Evolutionary conservation across 2,329 filamentous ascomycete species (phyloP), one percentile per base, ranked within the genome.

Genomic region (Trichoderma atrobrunneum): DNA sequence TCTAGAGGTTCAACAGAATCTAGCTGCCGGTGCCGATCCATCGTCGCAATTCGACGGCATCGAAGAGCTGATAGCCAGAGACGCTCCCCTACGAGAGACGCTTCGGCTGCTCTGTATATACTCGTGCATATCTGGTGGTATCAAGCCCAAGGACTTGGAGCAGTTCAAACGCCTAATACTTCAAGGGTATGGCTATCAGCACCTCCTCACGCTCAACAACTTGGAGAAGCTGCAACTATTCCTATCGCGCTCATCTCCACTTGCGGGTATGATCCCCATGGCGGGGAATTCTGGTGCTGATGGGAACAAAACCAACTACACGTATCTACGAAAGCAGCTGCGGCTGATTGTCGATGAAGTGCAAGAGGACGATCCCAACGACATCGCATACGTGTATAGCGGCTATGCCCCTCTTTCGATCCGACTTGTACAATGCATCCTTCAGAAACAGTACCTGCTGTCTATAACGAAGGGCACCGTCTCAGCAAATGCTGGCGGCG

Each of bases 381-480:
- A 99, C 77, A 91, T 98, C 73, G 92, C 95, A n/a, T 99, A 99
- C 78, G 95, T 98, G 12, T 99, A 98, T 82, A 97, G 93, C 75
- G 97, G 96, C 67, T 99, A 98, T 79, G 96, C 97, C 5, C 97
- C 96, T 0, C 87, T 99, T 14, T 97, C 93, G 59, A 89, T 98
- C 69, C 91, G 96, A 18, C 88, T 99, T 5, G 92, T 99, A 7
- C 97, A 99, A 81, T 96, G 93, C 79, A 89, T 98, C 64, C 83
- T 99, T 62, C 95, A 98, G 80, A 99, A 99, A 81, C 90, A 93
- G 71, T 93, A 95, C 76, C 85, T 99, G 34, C 85, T 91, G 71
- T 90, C 88, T 5, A 87, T 95, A 12, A 90, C 89, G 67, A 90
- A 89, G 76, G 92, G 92, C 34, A 87, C 87, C 18, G 86, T 82